A percentile compares a stretch with the other conserved stretches of the same genome.
These are phyloP conservation scores for Leccinum ponderosum DNA, from an alignment of 1,284 basidiomycete species.

Conservation along the genomic window DNA sequence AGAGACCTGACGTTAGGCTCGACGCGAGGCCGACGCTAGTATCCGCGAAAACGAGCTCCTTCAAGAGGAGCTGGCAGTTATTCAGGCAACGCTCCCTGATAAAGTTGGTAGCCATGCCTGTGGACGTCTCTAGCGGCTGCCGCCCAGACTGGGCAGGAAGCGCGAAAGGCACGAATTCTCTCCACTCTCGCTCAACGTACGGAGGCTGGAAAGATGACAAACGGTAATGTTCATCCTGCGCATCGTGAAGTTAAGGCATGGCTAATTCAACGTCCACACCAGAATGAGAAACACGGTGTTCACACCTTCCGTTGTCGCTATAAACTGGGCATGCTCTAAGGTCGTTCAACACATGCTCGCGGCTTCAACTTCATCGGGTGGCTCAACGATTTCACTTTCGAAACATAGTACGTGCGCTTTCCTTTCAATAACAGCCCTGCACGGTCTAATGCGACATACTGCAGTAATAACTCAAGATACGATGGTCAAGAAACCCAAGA, in stretches of 20 bases:
- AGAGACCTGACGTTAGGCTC: conserved; percentile 4
- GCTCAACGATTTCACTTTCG: neutral
- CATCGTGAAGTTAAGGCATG: neutral
- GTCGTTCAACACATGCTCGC: neutral
- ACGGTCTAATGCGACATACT: neutral
- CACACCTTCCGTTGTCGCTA: neutral
- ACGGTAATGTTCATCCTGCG: conserved; percentile 6
- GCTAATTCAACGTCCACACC: conserved; percentile 4
- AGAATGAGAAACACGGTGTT: conserved; percentile 1
- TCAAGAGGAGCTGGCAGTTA: conserved; percentile 13
- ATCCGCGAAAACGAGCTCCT: conserved; percentile 17
- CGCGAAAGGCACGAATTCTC: neutral
- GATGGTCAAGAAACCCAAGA: neutral
- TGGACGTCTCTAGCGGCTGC: neutral
- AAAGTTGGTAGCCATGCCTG: conserved; percentile 8
- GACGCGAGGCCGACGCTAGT: conserved; percentile 19
- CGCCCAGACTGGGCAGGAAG: conserved; percentile 6
- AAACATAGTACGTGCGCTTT: conserved; percentile 7
- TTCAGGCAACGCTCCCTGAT: conserved; percentile 13
- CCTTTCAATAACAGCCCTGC: neutral
- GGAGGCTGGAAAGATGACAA: neutral
- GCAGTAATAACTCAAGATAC: conserved; percentile 3
- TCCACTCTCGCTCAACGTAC: neutral
- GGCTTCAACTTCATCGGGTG: neutral
- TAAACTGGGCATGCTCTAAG: neutral